Evolutionary conservation across 371 early-diverging fungal species (phyloP), one percentile per base, ranked within the genome.

Genomic region (Saksenaea oblongispora): DNA sequence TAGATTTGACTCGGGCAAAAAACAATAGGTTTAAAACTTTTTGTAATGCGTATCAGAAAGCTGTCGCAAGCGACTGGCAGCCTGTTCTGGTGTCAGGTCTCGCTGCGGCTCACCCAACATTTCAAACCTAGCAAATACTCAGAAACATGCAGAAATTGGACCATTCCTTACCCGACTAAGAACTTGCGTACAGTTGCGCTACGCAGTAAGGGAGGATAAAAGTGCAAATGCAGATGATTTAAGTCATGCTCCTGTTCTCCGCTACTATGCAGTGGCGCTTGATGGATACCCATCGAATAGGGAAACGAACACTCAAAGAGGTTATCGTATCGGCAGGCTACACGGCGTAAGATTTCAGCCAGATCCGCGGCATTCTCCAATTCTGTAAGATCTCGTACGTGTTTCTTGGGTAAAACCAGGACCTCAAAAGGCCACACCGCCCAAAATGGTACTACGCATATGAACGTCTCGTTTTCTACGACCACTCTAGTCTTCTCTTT

Each of bases 391-490:
- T 79, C 75, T 0, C 82, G 59, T 1, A 87, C 63, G 70, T 96
- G 95, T 0, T 55, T 3, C 67, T 90, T 93, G 47, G 92, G 73
- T 3, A 96, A 71, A 10, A 98, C 80, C 80, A 98, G 74, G 26
- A 90, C 90, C 71, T 98, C 98, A 69, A 91, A 97, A 7, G 98
- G 98, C 97, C 97, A 98, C 3, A 90, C 83, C 1, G 96, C 97
- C 96, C 96, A 97, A 73, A 91, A 97, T 3, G 98, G 98, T 2
- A 95, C 94, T 0, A 97, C 72, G 14, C 87, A 90, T 39, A 94
- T 69, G 70, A 95, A 96, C 0, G 84, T 78, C 27, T 80, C 85
- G 71, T 93, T 96, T 70, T 92, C 88, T 63, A 84, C 79, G 0
- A 98, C 89, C 22, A 93, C 73, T 27, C 98, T 87, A 24, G 84